Evolutionary conservation across 768 basidiomycete genomes (phyloP), one percentile per base, ranked within the genome.

Genomic region (Pisolithus microcarpus): DNA sequence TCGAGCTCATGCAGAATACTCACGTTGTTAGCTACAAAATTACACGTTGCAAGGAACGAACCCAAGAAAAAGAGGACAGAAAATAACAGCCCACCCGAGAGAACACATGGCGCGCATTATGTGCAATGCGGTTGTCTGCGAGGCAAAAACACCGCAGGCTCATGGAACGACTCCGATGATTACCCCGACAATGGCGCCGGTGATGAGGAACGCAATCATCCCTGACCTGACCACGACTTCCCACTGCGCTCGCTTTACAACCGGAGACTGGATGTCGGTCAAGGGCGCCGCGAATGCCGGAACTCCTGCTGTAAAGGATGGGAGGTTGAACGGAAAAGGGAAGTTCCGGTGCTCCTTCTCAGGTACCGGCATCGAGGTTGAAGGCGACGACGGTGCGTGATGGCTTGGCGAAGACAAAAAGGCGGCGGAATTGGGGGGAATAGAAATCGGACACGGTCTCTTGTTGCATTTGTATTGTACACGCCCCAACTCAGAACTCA

Each of bases 191-290:
- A 72, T 49, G 4, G 56, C 43, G 2, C 62, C 53, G 16, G 69
- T 62, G 1, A 70, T 49, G 13, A 83, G 24, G 21, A 79, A 66
- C 0, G 79, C 79, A 9, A 81, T 56, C 0, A 70, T 26, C 40
- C 71, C 73, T 2, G 82, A 83, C 36, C 85, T 72, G 24, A 85
- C 70, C 28, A 90, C 85, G 26, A 91, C 84, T 66, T 90, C 87
- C 89, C 88, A 91, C 58, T 91, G 89, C 3, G 80, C 86, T n/a
- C 89, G 75, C 47, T 79, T 75, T 46, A 90, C 79, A 50, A 84
- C 73, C 15, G 85, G 82, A 52, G 77, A 85, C 46, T 85, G 72
- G 19, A 91, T 72, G 38, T 73, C 75, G 39, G 88, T 88, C 51
- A 91, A 68, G 30, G 86, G 84, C 19, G 77, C 69, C 18, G 80